Conservation (phyloP, 1,284 basidiomycete species). For the Ceratobasidium papillatum region DNA sequence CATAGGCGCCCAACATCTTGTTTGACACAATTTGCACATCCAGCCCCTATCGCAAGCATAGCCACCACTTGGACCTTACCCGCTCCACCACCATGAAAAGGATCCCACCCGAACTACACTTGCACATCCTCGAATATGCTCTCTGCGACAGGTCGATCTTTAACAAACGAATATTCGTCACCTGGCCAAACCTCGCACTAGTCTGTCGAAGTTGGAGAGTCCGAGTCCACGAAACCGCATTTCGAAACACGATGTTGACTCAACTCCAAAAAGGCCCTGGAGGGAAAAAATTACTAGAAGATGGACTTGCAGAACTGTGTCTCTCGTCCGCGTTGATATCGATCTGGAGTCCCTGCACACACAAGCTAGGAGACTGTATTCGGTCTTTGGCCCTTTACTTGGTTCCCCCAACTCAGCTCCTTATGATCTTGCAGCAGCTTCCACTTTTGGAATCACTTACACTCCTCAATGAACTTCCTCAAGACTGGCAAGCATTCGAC, state of each 20-base stretch:
- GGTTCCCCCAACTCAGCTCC: not conserved
- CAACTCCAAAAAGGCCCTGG: not conserved
- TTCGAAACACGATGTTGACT: not conserved
- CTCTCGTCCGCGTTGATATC: not conserved
- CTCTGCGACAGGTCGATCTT: not conserved
- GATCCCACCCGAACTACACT: not conserved
- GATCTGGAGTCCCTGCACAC: not conserved
- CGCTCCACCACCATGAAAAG: not conserved
- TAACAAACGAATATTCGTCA: not conserved
- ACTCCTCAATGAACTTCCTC: not conserved
- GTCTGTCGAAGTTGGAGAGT: slow-evolving; percentile 13
- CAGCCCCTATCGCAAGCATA: not conserved
- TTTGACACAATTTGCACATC: not conserved
- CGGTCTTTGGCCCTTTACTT: slow-evolving; percentile 3
- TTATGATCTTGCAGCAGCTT: not conserved
- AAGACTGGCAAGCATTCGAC: not conserved
- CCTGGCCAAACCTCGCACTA: not conserved
- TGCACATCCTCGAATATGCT: slow-evolving; percentile 1
- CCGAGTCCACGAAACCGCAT: not conserved
- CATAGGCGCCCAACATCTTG: too few relatives aligned
- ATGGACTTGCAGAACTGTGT: not conserved
- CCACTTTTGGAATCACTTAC: not conserved
- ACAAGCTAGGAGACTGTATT: not conserved
- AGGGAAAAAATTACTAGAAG: not conserved
- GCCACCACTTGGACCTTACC: not conserved